Evolutionary conservation across 306 rosid genomes (phyloP).

Genomic region (Cicer arietinum): DNA sequence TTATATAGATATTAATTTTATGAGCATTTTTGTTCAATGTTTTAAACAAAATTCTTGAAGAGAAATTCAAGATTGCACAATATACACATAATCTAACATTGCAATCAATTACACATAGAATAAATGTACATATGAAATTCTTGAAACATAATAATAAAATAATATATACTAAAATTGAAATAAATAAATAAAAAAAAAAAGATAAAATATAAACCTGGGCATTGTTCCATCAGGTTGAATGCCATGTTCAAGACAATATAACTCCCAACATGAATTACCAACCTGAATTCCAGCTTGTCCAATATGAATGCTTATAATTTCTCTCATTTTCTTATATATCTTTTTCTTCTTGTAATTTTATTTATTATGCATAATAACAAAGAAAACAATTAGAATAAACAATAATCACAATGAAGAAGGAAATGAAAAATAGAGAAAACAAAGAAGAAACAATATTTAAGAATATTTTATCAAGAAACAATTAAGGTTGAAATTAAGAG

Average conservation of each 20-base stretch:
- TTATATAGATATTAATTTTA: neutral
- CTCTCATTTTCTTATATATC: constrained; percentile 57
- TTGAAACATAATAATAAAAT: neutral
- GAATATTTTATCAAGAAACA: neutral
- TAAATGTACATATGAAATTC: neutral
- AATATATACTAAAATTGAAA: neutral
- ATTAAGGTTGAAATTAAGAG: constrained; percentile 30
- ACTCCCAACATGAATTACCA: constrained; percentile 86
- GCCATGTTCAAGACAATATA: constrained; percentile 80
- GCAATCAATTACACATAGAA: neutral
- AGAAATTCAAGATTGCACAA: neutral
- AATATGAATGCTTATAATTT: constrained; percentile 71
- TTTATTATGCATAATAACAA: constrained; percentile 25
- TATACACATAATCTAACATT: constrained; percentile 8
- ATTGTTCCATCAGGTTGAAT: constrained; percentile 72
- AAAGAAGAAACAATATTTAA: constrained; percentile 6
- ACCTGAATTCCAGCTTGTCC: constrained; percentile 89
- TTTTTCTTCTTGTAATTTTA: neutral
- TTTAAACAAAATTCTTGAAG: neutral
- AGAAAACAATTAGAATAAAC: constrained; percentile 5
- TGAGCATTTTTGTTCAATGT: neutral
- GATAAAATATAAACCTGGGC: constrained; percentile 58
- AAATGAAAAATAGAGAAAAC: constrained; percentile 29
- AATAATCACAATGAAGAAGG: constrained; percentile 19
- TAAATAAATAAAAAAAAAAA: neutral